Evolutionary conservation across 2,329 filamentous ascomycete genomes (phyloP).

Genomic region (Uncinocarpus reesii): DNA sequence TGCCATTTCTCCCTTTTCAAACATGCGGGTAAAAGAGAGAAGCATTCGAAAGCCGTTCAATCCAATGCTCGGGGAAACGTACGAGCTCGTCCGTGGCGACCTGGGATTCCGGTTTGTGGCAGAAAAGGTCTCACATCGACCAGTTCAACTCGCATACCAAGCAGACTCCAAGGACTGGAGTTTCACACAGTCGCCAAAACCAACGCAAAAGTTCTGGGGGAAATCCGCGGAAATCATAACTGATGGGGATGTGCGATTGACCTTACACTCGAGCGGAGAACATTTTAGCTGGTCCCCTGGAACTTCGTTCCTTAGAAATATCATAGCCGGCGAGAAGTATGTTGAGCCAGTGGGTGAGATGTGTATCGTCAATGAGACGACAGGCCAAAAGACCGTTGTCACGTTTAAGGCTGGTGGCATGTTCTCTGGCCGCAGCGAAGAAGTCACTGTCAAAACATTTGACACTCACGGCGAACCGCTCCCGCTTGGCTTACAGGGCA

Average conservation of each 20-base stretch:
- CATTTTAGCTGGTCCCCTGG: constrained; percentile 80
- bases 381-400: constrained; percentile 69
- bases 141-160: constrained; percentile 85
- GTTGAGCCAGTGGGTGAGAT: constrained; percentile 88
- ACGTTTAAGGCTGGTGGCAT: constrained; percentile 93
- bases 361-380: constrained; percentile 73
- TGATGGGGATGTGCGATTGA: constrained; percentile 72
- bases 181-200: constrained; percentile 74
- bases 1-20: constrained; percentile 77
- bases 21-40: constrained; percentile 73
- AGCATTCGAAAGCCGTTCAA: constrained; percentile 95
- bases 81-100: constrained; percentile 79
- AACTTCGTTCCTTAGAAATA: constrained; percentile 85
- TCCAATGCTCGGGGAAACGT: constrained; percentile 91
- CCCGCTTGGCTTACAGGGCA: constrained; percentile 61
- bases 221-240: constrained; percentile 92
- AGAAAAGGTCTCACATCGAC: constrained; percentile 89
- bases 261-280: constrained; percentile 65
- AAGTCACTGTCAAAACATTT: constrained; percentile 67
- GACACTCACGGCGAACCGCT: constrained; percentile 56
- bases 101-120: constrained; percentile 83
- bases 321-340: constrained; percentile 97
- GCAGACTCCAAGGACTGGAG: constrained; percentile 81
- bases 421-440: constrained; percentile 90
- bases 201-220: constrained; percentile 96